These are phyloP conservation scores for Fusarium albosuccineum DNA, from an alignment of 2,329 filamentous ascomycete genomes.

Conservation along the genomic window DNA sequence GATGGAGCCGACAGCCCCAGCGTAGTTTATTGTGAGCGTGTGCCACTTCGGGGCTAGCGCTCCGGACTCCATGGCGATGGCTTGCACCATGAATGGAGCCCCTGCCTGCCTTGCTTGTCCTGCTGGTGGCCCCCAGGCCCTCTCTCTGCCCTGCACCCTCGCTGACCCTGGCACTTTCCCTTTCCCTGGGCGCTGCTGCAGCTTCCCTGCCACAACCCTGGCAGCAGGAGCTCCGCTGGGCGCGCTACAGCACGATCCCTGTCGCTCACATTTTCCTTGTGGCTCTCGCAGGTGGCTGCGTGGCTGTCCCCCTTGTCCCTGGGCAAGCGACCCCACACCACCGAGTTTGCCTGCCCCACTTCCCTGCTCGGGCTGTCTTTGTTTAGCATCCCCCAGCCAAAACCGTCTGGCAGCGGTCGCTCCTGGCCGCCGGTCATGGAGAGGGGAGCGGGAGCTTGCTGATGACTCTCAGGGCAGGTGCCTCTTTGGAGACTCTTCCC, in stretches of 20 bases:
- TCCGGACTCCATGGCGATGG: slow-evolving; percentile 11
- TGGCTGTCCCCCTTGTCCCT: slow-evolving; percentile 25
- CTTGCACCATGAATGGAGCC: slow-evolving; percentile 29
- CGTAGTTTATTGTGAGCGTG: slow-evolving; percentile 5
- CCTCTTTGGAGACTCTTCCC: slow-evolving; percentile 27
- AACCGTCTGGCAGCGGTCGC: slow-evolving; percentile 32
- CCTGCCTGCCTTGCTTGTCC: slow-evolving; percentile 12
- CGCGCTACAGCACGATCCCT: slow-evolving; percentile 9
- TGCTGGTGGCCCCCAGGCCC: background rate
- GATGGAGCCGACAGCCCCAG: slow-evolving; percentile 6
- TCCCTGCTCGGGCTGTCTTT: slow-evolving; percentile 3
- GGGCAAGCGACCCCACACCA: slow-evolving; percentile 34
- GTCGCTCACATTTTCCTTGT: slow-evolving; percentile 20
- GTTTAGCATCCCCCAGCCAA: slow-evolving; percentile 26
- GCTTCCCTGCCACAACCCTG: slow-evolving; percentile 24
- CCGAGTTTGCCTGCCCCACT: slow-evolving; percentile 4
- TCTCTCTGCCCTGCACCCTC: slow-evolving; percentile 13
- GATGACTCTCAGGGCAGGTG: slow-evolving; percentile 40
- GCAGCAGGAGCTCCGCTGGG: background rate
- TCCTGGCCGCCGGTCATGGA: slow-evolving; percentile 22
- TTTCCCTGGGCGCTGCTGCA: background rate
- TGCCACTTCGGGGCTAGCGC: slow-evolving; percentile 22
- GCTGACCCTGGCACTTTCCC: slow-evolving; percentile 2
- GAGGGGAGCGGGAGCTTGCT: slow-evolving; percentile 38
- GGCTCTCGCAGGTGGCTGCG: background rate